Evolutionary conservation across 805 yeast genomes (phyloP).

Genomic region (Wickerhamiella qilinensis): DNA sequence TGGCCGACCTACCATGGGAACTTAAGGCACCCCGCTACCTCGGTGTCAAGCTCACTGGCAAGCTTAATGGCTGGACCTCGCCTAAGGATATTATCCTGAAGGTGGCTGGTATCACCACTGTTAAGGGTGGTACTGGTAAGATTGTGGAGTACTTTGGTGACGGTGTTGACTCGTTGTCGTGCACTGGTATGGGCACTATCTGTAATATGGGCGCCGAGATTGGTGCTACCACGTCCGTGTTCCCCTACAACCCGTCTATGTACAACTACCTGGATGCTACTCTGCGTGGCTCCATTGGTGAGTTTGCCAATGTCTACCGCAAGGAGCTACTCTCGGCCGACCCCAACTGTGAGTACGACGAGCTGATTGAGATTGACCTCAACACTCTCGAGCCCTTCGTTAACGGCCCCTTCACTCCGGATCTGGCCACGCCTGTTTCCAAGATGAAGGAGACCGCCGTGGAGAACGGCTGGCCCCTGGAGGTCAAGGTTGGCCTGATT

Average conservation of each 20-base stretch:
- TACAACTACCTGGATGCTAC: slow-evolving; percentile 76
- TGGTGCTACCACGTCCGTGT: slow-evolving; percentile 94
- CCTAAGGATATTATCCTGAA: slow-evolving; percentile 92
- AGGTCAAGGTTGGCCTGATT: slow-evolving; percentile 84
- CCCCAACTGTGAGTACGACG: slow-evolving; percentile 85
- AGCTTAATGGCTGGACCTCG: slow-evolving; percentile 87
- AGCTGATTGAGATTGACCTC: slow-evolving; percentile 79
- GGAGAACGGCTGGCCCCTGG: slow-evolving; percentile 82
- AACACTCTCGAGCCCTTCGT: slow-evolving; percentile 84
- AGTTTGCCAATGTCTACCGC: slow-evolving; percentile 58
- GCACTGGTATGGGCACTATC: slow-evolving; percentile 99
- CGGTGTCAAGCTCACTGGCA: slow-evolving; percentile 90
- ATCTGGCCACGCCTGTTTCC: slow-evolving; percentile 89
- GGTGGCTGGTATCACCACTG: slow-evolving; percentile 87
- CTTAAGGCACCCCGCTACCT: slow-evolving; percentile 90
- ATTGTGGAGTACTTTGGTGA: slow-evolving; percentile 94
- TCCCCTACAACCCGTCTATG: slow-evolving; percentile 92
- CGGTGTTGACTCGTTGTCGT: slow-evolving; percentile 81
- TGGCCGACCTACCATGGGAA: slow-evolving; percentile 93
- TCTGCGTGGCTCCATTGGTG: slow-evolving; percentile 69
- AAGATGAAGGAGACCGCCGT: slow-evolving; percentile 68
- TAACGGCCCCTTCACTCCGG: slow-evolving; percentile 98
- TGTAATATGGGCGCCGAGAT: slow-evolving; percentile 99
- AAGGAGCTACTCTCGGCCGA: slow-evolving; percentile 53
- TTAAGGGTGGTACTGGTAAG: slow-evolving; percentile 96